phyloP scores from a whole-genome alignment of 306 rosid species.

The Clitoria ternatea region DNA sequence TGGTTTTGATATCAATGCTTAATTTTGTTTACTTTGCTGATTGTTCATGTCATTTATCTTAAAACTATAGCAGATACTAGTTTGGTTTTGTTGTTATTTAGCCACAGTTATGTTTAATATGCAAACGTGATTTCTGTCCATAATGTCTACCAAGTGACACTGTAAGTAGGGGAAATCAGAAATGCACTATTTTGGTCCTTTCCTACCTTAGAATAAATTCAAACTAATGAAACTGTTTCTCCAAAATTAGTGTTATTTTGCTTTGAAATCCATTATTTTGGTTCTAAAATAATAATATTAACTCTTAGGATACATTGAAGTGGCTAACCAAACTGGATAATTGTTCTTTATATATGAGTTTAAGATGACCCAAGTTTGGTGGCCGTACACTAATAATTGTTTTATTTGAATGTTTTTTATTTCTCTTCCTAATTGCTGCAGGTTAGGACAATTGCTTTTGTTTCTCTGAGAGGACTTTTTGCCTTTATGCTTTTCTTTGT shows the following conservation, averaged over 20 bases:
- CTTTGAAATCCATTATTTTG: not conserved
- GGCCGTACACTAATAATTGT: not conserved
- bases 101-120: not conserved
- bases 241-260: not conserved
- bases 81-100: not conserved
- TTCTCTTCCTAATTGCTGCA: constrained; percentile 36
- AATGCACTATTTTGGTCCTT: not conserved
- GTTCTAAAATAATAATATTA: not conserved
- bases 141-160: not conserved
- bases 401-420: not conserved
- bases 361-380: not conserved
- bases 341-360: not conserved
- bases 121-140: not conserved
- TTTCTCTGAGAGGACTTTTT: constrained; percentile 65
- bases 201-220: not conserved
- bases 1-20: constrained; percentile 18
- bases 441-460: constrained; percentile 67
- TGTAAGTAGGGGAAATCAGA: too few species aligned
- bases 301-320: not conserved
- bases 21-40: not conserved
- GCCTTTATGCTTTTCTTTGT: constrained; percentile 66
- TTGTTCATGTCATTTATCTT: not conserved
- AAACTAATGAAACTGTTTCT: not conserved
- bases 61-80: not conserved
- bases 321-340: constrained; percentile 8